These are phyloP conservation scores for Fraxinus americana DNA, from an alignment of 257 asterid species.

Conservation along the genomic window DNA sequence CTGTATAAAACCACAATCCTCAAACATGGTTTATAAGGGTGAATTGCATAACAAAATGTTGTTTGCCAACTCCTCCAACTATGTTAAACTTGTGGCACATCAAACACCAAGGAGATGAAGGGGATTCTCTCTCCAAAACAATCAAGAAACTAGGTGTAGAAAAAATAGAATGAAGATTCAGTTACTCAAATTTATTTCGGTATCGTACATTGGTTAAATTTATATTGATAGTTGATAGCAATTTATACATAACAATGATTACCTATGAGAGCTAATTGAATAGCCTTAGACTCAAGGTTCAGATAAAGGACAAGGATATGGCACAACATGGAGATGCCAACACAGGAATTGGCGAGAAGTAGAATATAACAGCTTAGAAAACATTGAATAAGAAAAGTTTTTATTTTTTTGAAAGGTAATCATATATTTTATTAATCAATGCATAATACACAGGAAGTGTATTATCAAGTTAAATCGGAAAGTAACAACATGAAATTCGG, in stretches of 20 bases:
- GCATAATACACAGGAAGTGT: no score
- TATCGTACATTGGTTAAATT: neutral
- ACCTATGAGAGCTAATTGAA: neutral
- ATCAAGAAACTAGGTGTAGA: constrained; percentile 1
- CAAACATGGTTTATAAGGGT: neutral
- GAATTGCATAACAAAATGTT: constrained; percentile 6
- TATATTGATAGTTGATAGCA: neutral
- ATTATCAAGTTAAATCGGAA: no score
- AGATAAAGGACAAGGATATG: neutral
- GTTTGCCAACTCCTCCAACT: constrained; percentile 23
- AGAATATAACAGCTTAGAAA: neutral
- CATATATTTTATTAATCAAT: no score
- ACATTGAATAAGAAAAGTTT: neutral
- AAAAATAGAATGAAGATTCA: neutral
- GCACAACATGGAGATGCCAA: no score
- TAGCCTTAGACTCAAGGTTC: neutral
- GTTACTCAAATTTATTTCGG: constrained; percentile 10
- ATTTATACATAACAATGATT: neutral
- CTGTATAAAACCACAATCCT: constrained; percentile 14
- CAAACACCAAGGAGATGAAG: neutral
- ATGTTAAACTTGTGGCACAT: neutral
- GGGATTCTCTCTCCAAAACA: constrained; percentile 10
- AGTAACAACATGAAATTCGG: no score
- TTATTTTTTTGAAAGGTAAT: no score
- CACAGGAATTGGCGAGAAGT: no score